Conservation (phyloP, 2,329 filamentous ascomycete species). For the Penicillium sp. region DNA sequence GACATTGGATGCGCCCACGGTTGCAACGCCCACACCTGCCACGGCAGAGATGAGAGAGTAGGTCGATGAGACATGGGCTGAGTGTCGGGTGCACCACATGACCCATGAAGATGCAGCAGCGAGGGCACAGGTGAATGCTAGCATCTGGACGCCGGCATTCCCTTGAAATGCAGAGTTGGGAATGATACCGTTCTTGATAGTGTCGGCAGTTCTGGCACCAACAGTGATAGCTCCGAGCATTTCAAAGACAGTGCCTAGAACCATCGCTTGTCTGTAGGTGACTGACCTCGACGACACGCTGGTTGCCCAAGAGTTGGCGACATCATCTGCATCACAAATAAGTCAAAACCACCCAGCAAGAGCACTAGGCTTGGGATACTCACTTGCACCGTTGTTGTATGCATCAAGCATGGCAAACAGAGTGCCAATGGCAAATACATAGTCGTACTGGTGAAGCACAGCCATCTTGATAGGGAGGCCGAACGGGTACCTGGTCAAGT, state of each 20-base stretch:
- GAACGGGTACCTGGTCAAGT: neutral
- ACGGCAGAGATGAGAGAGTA: conserved; percentile 64
- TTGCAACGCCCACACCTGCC: conserved; percentile 65
- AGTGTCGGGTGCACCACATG: conserved; percentile 74
- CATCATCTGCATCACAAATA: conserved; percentile 58
- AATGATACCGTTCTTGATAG: conserved; percentile 77
- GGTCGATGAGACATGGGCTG: conserved; percentile 68
- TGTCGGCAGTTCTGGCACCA: conserved; percentile 60
- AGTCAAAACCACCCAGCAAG: neutral
- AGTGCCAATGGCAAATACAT: conserved; percentile 72
- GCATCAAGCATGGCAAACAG: conserved; percentile 72
- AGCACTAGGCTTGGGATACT: conserved; percentile 31
- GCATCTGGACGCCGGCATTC: conserved; percentile 64
- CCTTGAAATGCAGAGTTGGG: conserved; percentile 55
- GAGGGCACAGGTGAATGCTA: conserved; percentile 62
- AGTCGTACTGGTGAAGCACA: conserved; percentile 59
- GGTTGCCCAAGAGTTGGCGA: conserved; percentile 79
- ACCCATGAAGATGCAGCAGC: conserved; percentile 68
- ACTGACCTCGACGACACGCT: conserved; percentile 71
- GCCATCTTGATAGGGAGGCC: conserved; percentile 45
- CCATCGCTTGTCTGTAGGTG: conserved; percentile 13
- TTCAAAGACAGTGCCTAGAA: conserved; percentile 13
- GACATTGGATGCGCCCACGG: conserved; percentile 58
- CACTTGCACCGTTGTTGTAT: conserved; percentile 75
- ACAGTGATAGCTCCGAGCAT: conserved; percentile 51